Base-by-base conservation (phyloP, 2,329 filamentous ascomycete species). In the Xylaria sp. region DNA sequence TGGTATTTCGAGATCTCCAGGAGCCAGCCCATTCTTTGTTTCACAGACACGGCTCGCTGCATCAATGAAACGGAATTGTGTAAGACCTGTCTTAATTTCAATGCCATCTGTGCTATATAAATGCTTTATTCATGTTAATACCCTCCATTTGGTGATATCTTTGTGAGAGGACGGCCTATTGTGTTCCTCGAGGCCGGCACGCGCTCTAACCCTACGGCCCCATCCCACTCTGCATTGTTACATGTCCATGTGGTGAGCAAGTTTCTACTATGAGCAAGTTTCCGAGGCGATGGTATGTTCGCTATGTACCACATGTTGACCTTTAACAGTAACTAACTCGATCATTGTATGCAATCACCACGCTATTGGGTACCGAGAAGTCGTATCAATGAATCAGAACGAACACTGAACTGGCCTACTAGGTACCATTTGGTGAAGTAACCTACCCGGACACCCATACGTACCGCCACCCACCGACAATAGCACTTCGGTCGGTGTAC, bases 191-290 rank as follows among this genome's bases (percentile, higher is more conserved):
- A 43, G 7, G 17, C 37, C n/a, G n/a, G 15, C 3, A 7, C 50
- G 19, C 12, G 9, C 42, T 6, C 19, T 17, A 28, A 19, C 43
- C 35, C 50, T 46, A 21, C 38, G 60, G n/a, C n/a, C n/a, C n/a
- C n/a, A n/a, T 60, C 45, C 56, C 61, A 61, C 57, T 54, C 43
- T 61, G 38, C 28, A 33, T 38, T 11, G 12, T 38, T 38, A 5
- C 31, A 11, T 25, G 38, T n/a, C 25, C 6, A 28, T 19, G 28
- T 28, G 25, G 47, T 64, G 61, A 64, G 61, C 61, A 64, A 61
- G 61, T 64, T 64, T 64, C 19, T 6, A 19, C 47, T 45, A n/a
- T 47, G 38, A 53, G 61, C 61, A 64, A 61, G 61, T 64, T 64
- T 64, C 40, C 19, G 28, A 31, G 28, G 28, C 28, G 28, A 31